phyloP scores from a whole-genome alignment of 306 rosid species.

The Vigna reflexopilosa region DNA sequence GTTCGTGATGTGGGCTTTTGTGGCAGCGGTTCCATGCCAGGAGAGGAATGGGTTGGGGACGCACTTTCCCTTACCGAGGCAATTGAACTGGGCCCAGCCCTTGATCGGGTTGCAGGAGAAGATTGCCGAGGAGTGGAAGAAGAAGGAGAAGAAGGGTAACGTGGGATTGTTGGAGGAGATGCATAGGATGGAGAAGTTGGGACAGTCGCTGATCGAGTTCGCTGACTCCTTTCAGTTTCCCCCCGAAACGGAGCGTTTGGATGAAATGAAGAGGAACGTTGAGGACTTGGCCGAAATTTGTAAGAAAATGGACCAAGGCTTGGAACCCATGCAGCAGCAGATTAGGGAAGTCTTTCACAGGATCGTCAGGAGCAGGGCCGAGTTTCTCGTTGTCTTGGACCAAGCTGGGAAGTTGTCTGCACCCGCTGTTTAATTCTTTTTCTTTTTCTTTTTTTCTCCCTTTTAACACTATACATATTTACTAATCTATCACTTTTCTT shows the following conservation, averaged over 20 bases:
- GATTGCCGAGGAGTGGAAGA: conserved; percentile 92
- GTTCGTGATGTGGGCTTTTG: conserved; percentile 85
- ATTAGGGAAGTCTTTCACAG: conserved; percentile 89
- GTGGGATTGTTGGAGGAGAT: conserved; percentile 83
- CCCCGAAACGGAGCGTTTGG: conserved; percentile 58
- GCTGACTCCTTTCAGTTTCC: conserved; percentile 75
- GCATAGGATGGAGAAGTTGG: conserved; percentile 82
- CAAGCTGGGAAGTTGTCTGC: conserved; percentile 64
- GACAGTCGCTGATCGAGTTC: conserved; percentile 63
- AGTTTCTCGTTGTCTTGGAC: conserved; percentile 77
- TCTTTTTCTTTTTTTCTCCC: background rate
- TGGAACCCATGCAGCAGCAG: conserved; percentile 88
- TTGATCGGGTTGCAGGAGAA: conserved; percentile 79
- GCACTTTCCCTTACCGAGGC: conserved; percentile 62
- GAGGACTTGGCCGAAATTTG: conserved; percentile 77
- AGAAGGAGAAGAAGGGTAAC: conserved; percentile 85
- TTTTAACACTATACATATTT: background rate
- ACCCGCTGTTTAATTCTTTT: conserved; percentile 49
- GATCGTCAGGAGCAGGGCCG: conserved; percentile 82
- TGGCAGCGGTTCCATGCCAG: conserved; percentile 87
- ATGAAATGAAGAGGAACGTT: conserved; percentile 66
- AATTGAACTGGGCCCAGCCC: conserved; percentile 78
- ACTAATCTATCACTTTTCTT: too few relatives aligned
- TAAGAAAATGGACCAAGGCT: conserved; percentile 79
- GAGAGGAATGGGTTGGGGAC: conserved; percentile 75